Evolutionary conservation across 192 early-diverging fungal genomes (phyloP), one percentile per base, ranked within the genome.

Genomic region (Backusella mclennaniae): DNA sequence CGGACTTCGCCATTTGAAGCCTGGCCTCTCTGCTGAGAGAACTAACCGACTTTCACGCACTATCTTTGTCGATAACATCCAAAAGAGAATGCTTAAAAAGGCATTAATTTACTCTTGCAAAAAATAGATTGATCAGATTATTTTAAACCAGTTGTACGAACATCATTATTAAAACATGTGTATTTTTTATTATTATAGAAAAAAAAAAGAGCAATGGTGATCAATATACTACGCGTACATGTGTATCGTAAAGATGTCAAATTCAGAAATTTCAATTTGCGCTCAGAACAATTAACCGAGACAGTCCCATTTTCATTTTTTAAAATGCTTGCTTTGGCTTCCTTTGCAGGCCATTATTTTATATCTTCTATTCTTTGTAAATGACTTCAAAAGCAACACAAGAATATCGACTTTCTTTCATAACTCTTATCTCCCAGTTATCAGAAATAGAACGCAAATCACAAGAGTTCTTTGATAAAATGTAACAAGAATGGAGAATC

Each of bases 71-170:
- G 66, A 69, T 9, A 84, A 75, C 15, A 78, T 74, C 39, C 79
- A 84, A 71, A 84, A 80, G 76, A 73, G 67, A 68, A 84, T 78
- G 82, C 71, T 84, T 31, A 76, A 79, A 35, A 77, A 75, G 46
- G 79, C 79, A 33, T 63, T 84, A 52, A 79, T 79, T 67, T 80
- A 84, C 53, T 69, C 63, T 42, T 82, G 78, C 35, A 75, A 41
- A 26, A 42, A 75, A 75, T 49, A 44, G 9, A 21, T 46, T 23
- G 41, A 46, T 63, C 35, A 7, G 67, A 68, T n/a, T 35, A 31
- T 68, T 68, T 31, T 68, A 7, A 17, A 19, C 35, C 12, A 39
- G 8, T 69, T 36, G n/a, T 69, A 69, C 67, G 21, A 69, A 69
- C 38, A 63, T 63, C 56, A 41, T 69, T 69, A 21, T 33, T 33